Percentiles rank a stretch among this genome's conserved stretches.
Evolutionary conservation across 129 eudicot species (phyloP).

Genomic region (Helianthus annuus): DNA sequence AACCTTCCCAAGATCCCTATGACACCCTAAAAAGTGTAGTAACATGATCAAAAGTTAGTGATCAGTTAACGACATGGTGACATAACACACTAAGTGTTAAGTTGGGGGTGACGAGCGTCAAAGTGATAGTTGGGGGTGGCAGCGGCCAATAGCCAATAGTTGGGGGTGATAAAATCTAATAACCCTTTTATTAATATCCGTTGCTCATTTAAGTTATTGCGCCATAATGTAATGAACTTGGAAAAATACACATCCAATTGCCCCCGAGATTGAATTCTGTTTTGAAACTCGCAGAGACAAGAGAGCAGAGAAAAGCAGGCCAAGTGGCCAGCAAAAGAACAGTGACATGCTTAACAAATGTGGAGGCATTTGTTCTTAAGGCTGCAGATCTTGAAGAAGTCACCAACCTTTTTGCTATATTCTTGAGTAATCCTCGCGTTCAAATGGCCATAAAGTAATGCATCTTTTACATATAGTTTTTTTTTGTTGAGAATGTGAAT

Average conservation of each 20-base stretch:
- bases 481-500: neutral
- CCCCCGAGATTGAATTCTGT: neutral
- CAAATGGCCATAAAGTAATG: slow-evolving; percentile 75
- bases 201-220: neutral
- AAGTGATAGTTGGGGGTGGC: too few species aligned
- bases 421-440: slow-evolving; percentile 62
- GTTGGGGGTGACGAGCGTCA: too few species aligned
- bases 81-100: too few species aligned
- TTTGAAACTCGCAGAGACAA: slow-evolving; percentile 47
- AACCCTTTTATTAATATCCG: neutral
- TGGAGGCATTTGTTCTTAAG: slow-evolving; percentile 70
- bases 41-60: too few species aligned
- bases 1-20: too few species aligned
- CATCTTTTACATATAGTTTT: neutral
- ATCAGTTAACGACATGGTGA: too few species aligned
- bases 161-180: too few species aligned
- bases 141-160: too few species aligned
- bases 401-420: slow-evolving; percentile 59
- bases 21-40: too few species aligned
- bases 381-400: slow-evolving; percentile 83
- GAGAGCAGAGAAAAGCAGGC: slow-evolving; percentile 45
- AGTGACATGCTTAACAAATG: slow-evolving; percentile 64
- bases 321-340: slow-evolving; percentile 59
- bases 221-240: neutral
- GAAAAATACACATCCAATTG: neutral